Evolutionary conservation across 306 rosid genomes (phyloP), one percentile per base, ranked within the genome.

Genomic region (Begonia fuchsioides): DNA sequence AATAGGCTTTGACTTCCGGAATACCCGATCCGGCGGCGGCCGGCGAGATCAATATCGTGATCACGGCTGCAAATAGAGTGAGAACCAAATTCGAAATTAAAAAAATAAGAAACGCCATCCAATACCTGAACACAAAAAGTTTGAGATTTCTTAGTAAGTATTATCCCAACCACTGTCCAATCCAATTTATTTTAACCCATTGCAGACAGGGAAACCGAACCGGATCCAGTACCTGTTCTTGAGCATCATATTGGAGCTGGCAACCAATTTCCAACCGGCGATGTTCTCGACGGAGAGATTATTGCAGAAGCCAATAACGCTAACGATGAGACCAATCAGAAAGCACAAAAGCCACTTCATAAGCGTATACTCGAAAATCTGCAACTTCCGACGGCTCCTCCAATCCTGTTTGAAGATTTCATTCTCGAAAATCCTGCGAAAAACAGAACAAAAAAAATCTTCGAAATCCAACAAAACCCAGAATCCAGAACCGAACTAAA

Each of bases 261-360:
- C 20, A 11, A 92, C 98, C 60, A 85, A 92, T 68, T 92, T 92
- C 11, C 69, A 39, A 40, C 98, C 98, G 47, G 98, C 94, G 44
- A 92, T 62, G 78, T 79, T 92, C 64, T 92, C 96, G 43, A 92
- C 94, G 0, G 98, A 95, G 38, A 92, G 85, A 66, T 92, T 92
- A 48, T 79, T 85, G 62, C 61, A 85, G 26, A 92, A 82, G 0
- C 93, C 98, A 12, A 92, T 13, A 2, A 92, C 59, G 19, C 93
- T 69, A 55, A 85, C 86, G 38, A 75, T 66, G 47, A 74, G 3
- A 6, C 98, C 96, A 47, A 85, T 26, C 38, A 85, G 56, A 43
- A 82, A 73, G 55, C 96, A 82, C 39, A 74, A 54, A 9, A 82
- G 43, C 98, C 98, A 92, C 59, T 85, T 92, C 93, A 77, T 75